A percentile compares a stretch with the other conserved stretches of the same genome.
Evolutionary conservation across 164 flowering plant species (phyloP).

Genomic region (Magnolia sinica): DNA sequence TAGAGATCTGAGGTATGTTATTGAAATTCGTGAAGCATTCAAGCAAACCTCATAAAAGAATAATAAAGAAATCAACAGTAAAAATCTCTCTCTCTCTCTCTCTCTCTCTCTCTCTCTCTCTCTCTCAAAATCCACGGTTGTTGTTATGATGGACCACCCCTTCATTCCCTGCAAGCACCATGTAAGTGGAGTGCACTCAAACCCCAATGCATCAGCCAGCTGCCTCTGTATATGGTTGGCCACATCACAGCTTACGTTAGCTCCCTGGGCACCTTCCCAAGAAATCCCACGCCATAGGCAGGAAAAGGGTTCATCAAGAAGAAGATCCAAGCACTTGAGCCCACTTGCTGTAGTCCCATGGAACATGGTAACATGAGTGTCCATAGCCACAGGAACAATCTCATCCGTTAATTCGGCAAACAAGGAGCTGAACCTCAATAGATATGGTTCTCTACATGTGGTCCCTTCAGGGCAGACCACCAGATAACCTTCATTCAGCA

Average conservation of each 20-base stretch:
- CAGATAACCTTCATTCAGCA: slow-evolving; percentile 66
- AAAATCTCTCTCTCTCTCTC: no score
- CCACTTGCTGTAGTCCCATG: slow-evolving; percentile 90
- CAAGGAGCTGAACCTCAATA: slow-evolving; percentile 70
- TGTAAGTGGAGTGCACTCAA: slow-evolving; percentile 72
- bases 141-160: slow-evolving; percentile 41
- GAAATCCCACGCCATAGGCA: slow-evolving; percentile 42
- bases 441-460: slow-evolving; percentile 86
- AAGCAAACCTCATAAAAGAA: no score
- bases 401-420: slow-evolving; percentile 78
- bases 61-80: no score
- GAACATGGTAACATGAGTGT: slow-evolving; percentile 67
- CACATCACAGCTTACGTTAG: slow-evolving; percentile 61
- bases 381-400: slow-evolving; percentile 78
- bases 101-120: no score
- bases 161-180: slow-evolving; percentile 89
- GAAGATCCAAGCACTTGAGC: slow-evolving; percentile 58
- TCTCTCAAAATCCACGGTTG: no score
- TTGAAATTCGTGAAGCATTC: no score
- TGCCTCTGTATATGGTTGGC: slow-evolving; percentile 63
- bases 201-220: slow-evolving; percentile 68
- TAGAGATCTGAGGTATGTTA: no score
- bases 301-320: slow-evolving; percentile 88
- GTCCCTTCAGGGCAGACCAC: slow-evolving; percentile 97
- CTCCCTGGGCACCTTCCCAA: slow-evolving; percentile 54